Base-by-base conservation (phyloP, 257 asterid genomes). In the Gynochthodes officinalis region DNA sequence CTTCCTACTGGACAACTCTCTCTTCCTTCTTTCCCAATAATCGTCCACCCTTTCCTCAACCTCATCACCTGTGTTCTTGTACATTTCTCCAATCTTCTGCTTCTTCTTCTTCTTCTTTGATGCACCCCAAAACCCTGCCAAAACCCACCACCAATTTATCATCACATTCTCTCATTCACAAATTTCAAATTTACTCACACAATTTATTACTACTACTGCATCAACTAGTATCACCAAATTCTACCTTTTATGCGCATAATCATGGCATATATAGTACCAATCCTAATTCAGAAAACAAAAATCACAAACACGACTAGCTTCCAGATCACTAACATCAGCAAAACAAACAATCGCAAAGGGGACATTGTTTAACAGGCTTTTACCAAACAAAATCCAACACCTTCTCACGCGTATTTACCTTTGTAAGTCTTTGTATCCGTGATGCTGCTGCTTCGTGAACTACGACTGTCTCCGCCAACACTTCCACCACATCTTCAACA, bases 401-500 rank as follows among this genome's bases (percentile, higher is more conserved):
- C 48, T 10, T 35, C 43, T 39, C 30, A 28, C 46, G 39, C 2
- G 63, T 30, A 59, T 18, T 39, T 77, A 82, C 96, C 91, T 89
- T 89, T 12, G 91, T 89, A 58, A 89, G 88, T 83, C 86, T 82
- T 62, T 87, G 93, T 40, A 89, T 14, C 75, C 85, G 86, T 33
- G 87, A 82, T 33, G 79, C 81, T 55, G 92, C 88, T 71, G 92
- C 87, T 75, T 87, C 89, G 25, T 81, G 80, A 44, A 87, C 87
- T 61, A 89, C 83, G 8, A 89, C 83, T 1, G 84, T 80, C 74
- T 89, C 91, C 0, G 85, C 49, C 42, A 76, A 79, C 73, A 89
- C 89, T 72, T 85, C 88, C 71, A 79, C 55, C 71, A 89, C 90
- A 73, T 89, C 96, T 71, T 87, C 93, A 67, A 84, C 88, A 46